Evolutionary conservation across 768 basidiomycete species (phyloP).

Genomic region (Hericium erinaceus): DNA sequence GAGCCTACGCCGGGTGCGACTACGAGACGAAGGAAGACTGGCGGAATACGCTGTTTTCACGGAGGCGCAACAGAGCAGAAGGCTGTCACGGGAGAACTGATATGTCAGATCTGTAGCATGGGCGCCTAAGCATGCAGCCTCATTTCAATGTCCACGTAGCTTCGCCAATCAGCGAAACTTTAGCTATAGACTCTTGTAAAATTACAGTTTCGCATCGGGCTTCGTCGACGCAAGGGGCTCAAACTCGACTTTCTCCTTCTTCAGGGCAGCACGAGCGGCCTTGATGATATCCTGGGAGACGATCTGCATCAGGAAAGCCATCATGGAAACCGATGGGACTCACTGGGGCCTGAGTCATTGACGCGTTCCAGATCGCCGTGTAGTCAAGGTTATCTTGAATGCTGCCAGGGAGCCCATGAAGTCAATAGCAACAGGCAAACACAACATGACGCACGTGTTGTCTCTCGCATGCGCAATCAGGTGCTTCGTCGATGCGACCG

Average conservation of each 20-base stretch:
- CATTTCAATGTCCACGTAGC: no score
- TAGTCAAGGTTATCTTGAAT: slow-evolving; percentile 44
- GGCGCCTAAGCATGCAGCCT: no score
- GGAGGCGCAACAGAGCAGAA: no score
- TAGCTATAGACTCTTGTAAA: no score
- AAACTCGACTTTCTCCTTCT: not conserved
- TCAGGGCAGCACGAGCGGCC: not conserved
- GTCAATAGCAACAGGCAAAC: not conserved
- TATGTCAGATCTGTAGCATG: no score
- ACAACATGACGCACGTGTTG: slow-evolving; percentile 44
- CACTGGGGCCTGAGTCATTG: slow-evolving; percentile 41
- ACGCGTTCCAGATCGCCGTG: slow-evolving; percentile 47
- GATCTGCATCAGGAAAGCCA: not conserved
- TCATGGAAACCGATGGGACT: slow-evolving; percentile 7
- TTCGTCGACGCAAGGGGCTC: not conserved
- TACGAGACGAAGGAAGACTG: no score
- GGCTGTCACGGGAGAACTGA: no score
- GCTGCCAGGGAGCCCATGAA: slow-evolving; percentile 10
- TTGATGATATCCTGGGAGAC: not conserved
- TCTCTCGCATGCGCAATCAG: slow-evolving; percentile 72
- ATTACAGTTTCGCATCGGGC: not conserved
- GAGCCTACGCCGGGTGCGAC: no score
- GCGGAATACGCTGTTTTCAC: no score
- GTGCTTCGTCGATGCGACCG: slow-evolving; percentile 68
- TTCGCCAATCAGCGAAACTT: no score